Base-by-base conservation (phyloP, 352 stramenopile species). In the Phytopythium helicoides region DNA sequence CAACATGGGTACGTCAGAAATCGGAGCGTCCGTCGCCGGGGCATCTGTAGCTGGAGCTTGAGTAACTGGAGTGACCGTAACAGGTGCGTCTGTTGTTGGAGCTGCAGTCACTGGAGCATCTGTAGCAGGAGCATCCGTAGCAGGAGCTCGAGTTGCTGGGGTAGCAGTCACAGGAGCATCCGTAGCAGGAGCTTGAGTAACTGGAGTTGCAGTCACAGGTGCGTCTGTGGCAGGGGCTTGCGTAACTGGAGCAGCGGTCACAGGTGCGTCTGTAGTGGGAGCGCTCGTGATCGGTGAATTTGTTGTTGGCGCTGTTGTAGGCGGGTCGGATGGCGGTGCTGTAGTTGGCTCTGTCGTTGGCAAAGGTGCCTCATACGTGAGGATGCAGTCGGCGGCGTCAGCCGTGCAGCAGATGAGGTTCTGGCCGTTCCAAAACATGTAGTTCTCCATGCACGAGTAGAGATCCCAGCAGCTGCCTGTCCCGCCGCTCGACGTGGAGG, bases 391-490 rank as follows among this genome's bases (percentile, higher is more conserved):
- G 16, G 45, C 55, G 16, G 66, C 46, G 12, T 50, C 66, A 2
- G 34, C 38, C 8, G 63, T 60, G 45, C 75, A 86, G 40, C 75
- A 86, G 56, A 86, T 79, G 16, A 75, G 31, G 63, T 83, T 83
- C 46, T 82, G 62, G 12, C 65, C 56, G 52, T 62, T 69, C 72
- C 72, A 83, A 1, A 36, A 21, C 22, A 46, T 56, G 21, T 58
- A 71, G 4, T 72, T 52, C 45, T 83, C 61, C 6, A 35, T 56
- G 51, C 70, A 81, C 26, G 51, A 58, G 2, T 49, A 57, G 7
- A 76, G 19, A 22, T 56, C 62, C 75, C 75, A 86, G 70, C 75
- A 86, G 5, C 66, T 28, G 1, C 52, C 62, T 1, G 54, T 45
- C 2, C 52, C 58, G 12, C 50, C 66, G 12, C 54, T 42, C 42